Evolutionary conservation across 2,329 filamentous ascomycete genomes (phyloP), one percentile per base, ranked within the genome.

Genomic region (Claviceps fusiformis): DNA sequence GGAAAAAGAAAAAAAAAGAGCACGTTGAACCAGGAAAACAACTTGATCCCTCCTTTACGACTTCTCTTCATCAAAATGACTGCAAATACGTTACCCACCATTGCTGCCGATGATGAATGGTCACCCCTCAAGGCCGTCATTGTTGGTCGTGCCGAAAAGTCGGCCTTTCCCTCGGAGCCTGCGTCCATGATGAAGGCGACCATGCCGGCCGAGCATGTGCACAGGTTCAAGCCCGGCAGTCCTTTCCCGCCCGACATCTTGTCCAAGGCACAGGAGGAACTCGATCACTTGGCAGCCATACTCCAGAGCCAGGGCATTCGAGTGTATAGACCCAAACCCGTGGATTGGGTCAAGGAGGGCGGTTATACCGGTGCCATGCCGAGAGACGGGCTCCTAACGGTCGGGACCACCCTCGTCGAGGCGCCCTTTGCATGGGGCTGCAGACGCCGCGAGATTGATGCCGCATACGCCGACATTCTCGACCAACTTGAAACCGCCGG

Each of bases 341-440:
- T 62, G n/a, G 54, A 62, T 53, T 64, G 62, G 62, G 24, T 55
- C n/a, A 61, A 62, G 53, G 57, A 61, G 53, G 59, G 60, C 54
- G 63, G 64, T 35, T 69, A 68, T 55, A 68, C 66, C 0, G 65
- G 65, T 4, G 61, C 66, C 17, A 69, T 69, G 65, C 65, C 66
- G 5, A 61, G 65, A 13, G 67, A 68, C 54, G 62, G 62, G 13
- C 53, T 68, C 5, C 62, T 68, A 60, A 63, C 59, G 11, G 64
- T 69, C 27, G 65, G 65, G 19, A 64, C 62, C 53, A 63, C 60
- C 2, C 54, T 68, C 10, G 65, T 68, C 41, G 67, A 68, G 54
- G 60, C 67, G 5, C 59, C 56, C n/a, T 68, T 64, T 52, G 59
- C 62, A 3, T 69, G 65, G 65, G 49, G 50, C 1, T 66, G 64